Evolutionary conservation across 2,329 filamentous ascomycete species (phyloP), one percentile per base, ranked within the genome.

Genomic region (Ilyonectria robusta): DNA sequence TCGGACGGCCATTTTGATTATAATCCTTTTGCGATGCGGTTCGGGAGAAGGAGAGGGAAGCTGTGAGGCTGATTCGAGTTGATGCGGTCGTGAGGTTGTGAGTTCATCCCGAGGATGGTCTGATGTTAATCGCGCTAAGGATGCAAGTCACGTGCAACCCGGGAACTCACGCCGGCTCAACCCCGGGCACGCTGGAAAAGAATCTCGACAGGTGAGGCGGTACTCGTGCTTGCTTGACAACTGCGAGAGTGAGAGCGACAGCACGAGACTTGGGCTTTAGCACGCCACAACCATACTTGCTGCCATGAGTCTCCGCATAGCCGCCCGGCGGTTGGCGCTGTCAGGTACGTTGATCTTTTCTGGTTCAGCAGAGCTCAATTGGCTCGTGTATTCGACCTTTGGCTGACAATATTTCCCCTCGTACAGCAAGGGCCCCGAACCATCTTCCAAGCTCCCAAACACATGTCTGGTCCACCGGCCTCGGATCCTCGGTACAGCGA

Each of bases 231-330:
- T 65, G 68, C 55, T 68, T 46, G 67, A 72, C 56, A 68, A 60
- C 67, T 56, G 54, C 33, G 62, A 66, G 65, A 50, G 23, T 13
- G n/a, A 65, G 68, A 69, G 56, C 57, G 66, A 72, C 50, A 54
- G 60, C 33, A 61, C 44, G 70, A 71, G 62, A 72, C 61, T 66
- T 70, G 67, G 70, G 70, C 69, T 65, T 69, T 70, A 71, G 66
- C 68, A 69, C 65, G 68, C 40, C 58, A 57, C 58, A 55, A 71
- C 54, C 62, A 64, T 47, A 70, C 66, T 66, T 71, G 69, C 70
- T 54, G 76, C 72, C 77, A 94, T 94, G 92, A 93, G 85, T 82
- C 81, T 92, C 75, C 87, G 87, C 80, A 82, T 90, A 77, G 89
- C 91, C 73, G 84, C 89, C 75, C 83, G 89, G 83, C 88, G 87